A percentile compares a stretch with the other conserved stretches of the same genome.
phyloP scores from a whole-genome alignment of 192 early-diverging fungal genomes.

The Coemansia sp. region DNA sequence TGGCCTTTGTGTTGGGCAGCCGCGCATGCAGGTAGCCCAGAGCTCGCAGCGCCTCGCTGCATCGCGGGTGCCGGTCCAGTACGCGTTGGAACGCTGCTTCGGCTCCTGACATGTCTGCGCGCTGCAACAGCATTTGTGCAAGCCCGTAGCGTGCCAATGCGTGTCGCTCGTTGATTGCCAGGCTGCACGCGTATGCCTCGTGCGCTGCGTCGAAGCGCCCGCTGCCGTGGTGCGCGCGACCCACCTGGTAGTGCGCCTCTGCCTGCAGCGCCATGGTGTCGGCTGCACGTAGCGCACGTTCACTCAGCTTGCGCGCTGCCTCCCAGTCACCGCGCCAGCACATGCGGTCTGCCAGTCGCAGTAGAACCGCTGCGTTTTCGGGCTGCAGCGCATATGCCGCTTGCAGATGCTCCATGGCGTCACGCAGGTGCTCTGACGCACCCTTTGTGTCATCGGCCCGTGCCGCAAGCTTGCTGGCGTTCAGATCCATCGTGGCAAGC shows the following conservation, averaged over 20 bases:
- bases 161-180: slow-evolving; percentile 68
- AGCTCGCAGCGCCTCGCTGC: slow-evolving; percentile 65
- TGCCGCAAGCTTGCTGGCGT: slow-evolving; percentile 61
- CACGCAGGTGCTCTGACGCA: slow-evolving; percentile 7
- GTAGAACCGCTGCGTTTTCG: slow-evolving; percentile 36
- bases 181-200: slow-evolving; percentile 66
- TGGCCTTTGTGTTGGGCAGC: slow-evolving; percentile 63
- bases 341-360: slow-evolving; percentile 61
- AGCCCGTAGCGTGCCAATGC: slow-evolving; percentile 72
- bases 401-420: slow-evolving; percentile 34
- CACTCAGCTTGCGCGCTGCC: slow-evolving; percentile 47
- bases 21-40: slow-evolving; percentile 65
- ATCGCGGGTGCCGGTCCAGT: slow-evolving; percentile 61
- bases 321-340: slow-evolving; percentile 52
- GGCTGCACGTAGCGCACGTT: slow-evolving; percentile 48
- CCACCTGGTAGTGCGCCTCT: slow-evolving; percentile 64
- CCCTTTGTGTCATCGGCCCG: neutral
- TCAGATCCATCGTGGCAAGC: slow-evolving; percentile 79
- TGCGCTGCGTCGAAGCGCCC: slow-evolving; percentile 73
- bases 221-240: slow-evolving; percentile 58
- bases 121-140: slow-evolving; percentile 72
- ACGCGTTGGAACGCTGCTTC: slow-evolving; percentile 62
- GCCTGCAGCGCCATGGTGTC: slow-evolving; percentile 60
- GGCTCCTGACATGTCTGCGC: slow-evolving; percentile 44
- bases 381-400: slow-evolving; percentile 33